Conservation (phyloP, 2,329 filamentous ascomycete species). For the Colletotrichum lindemuthianum region DNA sequence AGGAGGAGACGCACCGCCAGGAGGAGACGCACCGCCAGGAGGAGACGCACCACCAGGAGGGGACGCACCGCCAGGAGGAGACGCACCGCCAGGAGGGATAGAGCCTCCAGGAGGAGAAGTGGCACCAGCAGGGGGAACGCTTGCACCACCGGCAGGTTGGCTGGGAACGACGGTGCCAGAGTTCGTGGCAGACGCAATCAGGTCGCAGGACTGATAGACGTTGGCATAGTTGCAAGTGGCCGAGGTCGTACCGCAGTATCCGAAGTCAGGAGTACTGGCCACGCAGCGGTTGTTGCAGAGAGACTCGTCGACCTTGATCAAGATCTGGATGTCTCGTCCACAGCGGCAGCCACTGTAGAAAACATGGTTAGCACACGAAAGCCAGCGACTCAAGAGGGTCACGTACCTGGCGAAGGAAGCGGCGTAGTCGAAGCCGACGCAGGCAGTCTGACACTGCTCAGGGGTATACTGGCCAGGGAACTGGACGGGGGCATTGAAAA, state of each 20-base stretch:
- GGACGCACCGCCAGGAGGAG: too few species aligned
- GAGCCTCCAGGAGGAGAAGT: background rate
- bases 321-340: slow-evolving; percentile 19
- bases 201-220: slow-evolving; percentile 23
- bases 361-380: background rate
- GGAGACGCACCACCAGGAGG: too few species aligned
- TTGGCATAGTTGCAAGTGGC: slow-evolving; percentile 26
- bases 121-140: background rate
- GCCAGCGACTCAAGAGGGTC: too few species aligned
- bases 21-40: too few species aligned
- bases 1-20: too few species aligned
- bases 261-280: background rate
- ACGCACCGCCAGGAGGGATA: too few species aligned
- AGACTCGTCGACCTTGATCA: slow-evolving; percentile 18
- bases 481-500: slow-evolving; percentile 22
- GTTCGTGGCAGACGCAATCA: too few species aligned
- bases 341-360: slow-evolving; percentile 29
- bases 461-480: slow-evolving; percentile 25
- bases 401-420: slow-evolving; percentile 30
- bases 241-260: slow-evolving; percentile 18
- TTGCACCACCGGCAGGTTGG: too few species aligned
- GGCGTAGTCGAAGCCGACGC: slow-evolving; percentile 23
- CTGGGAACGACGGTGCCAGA: too few species aligned
- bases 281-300: slow-evolving; percentile 27
- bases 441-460: slow-evolving; percentile 34